Evolutionary conservation across 257 asterid genomes (phyloP).

Genomic region (Craterostigma plantagineum): DNA sequence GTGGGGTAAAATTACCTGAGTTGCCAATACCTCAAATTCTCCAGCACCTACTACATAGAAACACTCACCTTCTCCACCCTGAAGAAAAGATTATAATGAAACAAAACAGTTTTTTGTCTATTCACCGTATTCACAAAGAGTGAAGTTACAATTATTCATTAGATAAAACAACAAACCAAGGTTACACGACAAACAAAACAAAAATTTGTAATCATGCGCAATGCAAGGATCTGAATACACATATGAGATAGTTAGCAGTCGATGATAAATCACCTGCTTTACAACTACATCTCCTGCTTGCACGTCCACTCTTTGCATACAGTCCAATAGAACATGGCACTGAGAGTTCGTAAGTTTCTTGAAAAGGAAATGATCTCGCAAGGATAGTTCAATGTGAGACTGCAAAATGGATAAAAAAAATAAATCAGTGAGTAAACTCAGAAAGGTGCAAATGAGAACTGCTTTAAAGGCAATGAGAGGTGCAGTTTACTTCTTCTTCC

Average conservation of each 20-base stretch:
- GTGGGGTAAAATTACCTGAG: conserved; percentile 42
- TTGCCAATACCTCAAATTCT: conserved; percentile 86
- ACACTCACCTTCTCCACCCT: conserved; percentile 98
- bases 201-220: background rate
- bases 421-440: background rate
- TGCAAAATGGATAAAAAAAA: conserved; percentile 18
- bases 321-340: conserved; percentile 81
- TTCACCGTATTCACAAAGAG: no score
- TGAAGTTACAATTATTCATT: no score
- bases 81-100: conserved; percentile 12
- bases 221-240: background rate
- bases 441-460: background rate
- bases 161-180: no score
- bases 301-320: conserved; percentile 92
- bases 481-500: conserved; percentile 79
- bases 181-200: background rate
- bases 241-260: background rate
- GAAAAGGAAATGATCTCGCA: conserved; percentile 91
- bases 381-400: conserved; percentile 85
- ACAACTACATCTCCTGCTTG: conserved; percentile 83
- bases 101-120: background rate
- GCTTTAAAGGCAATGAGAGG: background rate
- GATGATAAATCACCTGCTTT: conserved; percentile 72
- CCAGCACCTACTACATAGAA: conserved; percentile 90
- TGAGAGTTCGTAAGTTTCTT: conserved; percentile 91